Base-by-base conservation (phyloP, 202 grass and related monocot species). In the Elaeis oleifera region DNA sequence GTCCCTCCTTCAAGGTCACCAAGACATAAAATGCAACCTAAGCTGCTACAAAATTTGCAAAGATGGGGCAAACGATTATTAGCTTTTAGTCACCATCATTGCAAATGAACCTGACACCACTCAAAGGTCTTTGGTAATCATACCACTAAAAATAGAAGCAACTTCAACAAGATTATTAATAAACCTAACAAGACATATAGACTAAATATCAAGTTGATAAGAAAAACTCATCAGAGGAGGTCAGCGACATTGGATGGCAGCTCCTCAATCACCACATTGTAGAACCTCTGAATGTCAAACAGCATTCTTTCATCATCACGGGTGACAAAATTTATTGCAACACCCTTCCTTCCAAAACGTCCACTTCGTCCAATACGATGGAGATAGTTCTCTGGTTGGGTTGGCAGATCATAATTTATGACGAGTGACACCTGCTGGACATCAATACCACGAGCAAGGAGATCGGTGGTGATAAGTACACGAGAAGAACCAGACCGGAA, bases 401-500 rank as follows among this genome's bases (percentile, higher is more conserved):
- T 59, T 28, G 57, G 57, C 23, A 59, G 57, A 59, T 59, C 57
- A 59, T 31, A 59, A 31, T 59, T 59, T 59, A 59, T 59, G 16
- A 59, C 57, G 1, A 59, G 57, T 3, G 58, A 60, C 17, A 60
- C 58, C 28, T 60, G 58, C 17, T 60, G 58, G 17, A 20, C 26
- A 60, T 60, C 26, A 18, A 60, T 60, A 32, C 58, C 58, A 32
- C 58, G 58, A 60, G 58, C 58, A 60, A 60, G 58, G 27, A 39
- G 26, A 39, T 32, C 58, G 3, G 27, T 60, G 58, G 58, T 60
- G 26, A 60, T 60, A 18, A 60, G 58, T 1, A 60, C 58, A 4
- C 27, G 58, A 18, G 26, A 60, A 27, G 58, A 60, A 3, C 58
- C 58, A 17, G 58, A 36, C 16, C 58, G 24, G 17, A 60, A 60